Base-by-base conservation (phyloP, 305 asterid genomes). In the Rubia balearica region DNA sequence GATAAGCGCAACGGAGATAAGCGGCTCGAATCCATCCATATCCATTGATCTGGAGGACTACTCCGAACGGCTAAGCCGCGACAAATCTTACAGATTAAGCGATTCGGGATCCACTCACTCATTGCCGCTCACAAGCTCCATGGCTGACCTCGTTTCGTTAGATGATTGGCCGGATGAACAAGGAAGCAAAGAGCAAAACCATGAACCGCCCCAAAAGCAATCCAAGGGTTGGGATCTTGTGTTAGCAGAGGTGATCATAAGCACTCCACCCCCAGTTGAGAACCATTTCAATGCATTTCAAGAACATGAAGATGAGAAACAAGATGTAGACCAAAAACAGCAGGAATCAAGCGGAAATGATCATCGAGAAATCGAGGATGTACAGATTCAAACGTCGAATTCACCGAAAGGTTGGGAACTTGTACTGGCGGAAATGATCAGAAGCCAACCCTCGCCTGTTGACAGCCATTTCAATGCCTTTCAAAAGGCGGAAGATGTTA, bases 11-110 rank as follows among this genome's bases (percentile, higher is more conserved):
- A 86, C 94, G 0, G 97, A 87, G 74, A 71, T 81, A 22, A 71
- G 84, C 75, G 69, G 56, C 12, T 70, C 80, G 36, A 56, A 19
- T 80, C 96, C 17, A 62, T 88, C 24, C 0, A 90, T 90, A 57
- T 93, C 98, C 0, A 90, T 90, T 4, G 97, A 87, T 71, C 84
- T 90, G 40, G 97, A 92, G 78, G 84, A 84, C 3, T 90, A 89
- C 61, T 56, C 89, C 3, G 79, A 72, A 17, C 75, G 77, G 51
- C 77, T 81, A n/a, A 79, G 75, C 40, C 71, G 71, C 3, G 96
- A 87, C 2, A 85, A 77, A 2, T 59, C 81, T 4, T 84, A 81
- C 12, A 77, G 79, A 33, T 46, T 81, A 1, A 83, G 86, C 14
- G 88, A 89, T 10, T 73, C 90, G 0, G 92, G 92, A 5, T 90